A percentile compares a stretch with the other conserved stretches of the same genome.
These are phyloP conservation scores for Anaeramoeba flamelloides DNA, from an alignment of 78 protist genomes.

Conservation along the genomic window DNA sequence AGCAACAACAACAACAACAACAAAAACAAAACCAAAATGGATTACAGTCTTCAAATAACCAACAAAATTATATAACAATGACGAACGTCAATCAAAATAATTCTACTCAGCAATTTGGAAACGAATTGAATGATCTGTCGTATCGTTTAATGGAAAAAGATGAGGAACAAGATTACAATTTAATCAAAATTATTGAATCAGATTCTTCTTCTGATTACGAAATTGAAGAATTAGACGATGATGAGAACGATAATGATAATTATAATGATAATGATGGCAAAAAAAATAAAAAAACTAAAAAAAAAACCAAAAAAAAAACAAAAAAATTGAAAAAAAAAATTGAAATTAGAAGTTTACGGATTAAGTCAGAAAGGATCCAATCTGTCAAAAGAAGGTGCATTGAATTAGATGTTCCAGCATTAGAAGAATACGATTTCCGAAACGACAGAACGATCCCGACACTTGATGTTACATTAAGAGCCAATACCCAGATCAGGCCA, in stretches of 20 bases:
- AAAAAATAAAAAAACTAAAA: too few relatives aligned
- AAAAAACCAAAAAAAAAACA: too few relatives aligned
- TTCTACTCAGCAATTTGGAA: too few relatives aligned
- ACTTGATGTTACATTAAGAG: constrained; percentile 60
- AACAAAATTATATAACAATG: too few relatives aligned
- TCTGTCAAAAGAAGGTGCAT: constrained; percentile 50
- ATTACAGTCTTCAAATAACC: too few relatives aligned
- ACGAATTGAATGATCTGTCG: background rate
- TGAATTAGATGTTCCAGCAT: constrained; percentile 49
- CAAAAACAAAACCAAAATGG: too few relatives aligned
- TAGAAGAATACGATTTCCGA: constrained; percentile 81
- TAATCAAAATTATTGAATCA: background rate
- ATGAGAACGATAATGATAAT: background rate
- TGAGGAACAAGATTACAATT: background rate
- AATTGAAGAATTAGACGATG: background rate
- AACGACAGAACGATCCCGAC: constrained; percentile 41
- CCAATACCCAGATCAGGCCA: constrained; percentile 50
- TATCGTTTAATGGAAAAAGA: background rate
- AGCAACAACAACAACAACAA: background rate
- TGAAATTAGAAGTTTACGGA: background rate
- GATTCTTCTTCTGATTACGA: background rate
- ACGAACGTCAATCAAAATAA: too few relatives aligned
- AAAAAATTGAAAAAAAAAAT: too few relatives aligned
- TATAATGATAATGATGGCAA: background rate
- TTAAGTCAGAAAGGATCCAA: constrained; percentile 12